Evolutionary conservation across 129 eudicot genomes (phyloP).

Genomic region (Lactuca sativa): DNA sequence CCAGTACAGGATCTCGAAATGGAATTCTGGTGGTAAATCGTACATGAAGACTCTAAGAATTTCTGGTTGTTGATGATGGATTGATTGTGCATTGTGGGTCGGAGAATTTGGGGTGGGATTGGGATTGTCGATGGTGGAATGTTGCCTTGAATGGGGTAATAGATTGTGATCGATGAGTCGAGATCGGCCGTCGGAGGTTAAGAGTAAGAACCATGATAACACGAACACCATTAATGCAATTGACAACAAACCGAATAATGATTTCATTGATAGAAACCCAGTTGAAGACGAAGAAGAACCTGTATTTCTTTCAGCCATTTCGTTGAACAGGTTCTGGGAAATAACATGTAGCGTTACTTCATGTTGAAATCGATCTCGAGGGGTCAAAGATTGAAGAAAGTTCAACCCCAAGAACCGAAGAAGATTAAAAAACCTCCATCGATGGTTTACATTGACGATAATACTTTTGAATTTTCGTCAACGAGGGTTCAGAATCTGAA

Average conservation of each 20-base stretch:
- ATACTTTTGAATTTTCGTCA: not conserved
- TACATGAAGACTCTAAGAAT: slow-evolving; percentile 83
- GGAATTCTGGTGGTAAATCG: slow-evolving; percentile 84
- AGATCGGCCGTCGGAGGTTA: slow-evolving; percentile 46
- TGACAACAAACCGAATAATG: slow-evolving; percentile 52
- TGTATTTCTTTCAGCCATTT: slow-evolving; percentile 49
- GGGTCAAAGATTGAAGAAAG: not conserved
- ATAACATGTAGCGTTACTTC: slow-evolving; percentile 8
- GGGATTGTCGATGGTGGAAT: slow-evolving; percentile 12
- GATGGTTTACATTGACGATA: not conserved
- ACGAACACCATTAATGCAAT: slow-evolving; percentile 50
- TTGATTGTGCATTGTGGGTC: slow-evolving; percentile 7
- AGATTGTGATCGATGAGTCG: slow-evolving; percentile 41
- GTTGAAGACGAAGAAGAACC: slow-evolving; percentile 25
- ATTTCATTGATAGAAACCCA: slow-evolving; percentile 48
- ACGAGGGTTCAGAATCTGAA: slow-evolving; percentile 8
- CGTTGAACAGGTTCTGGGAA: slow-evolving; percentile 17
- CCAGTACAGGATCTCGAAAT: slow-evolving; percentile 72
- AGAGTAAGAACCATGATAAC: slow-evolving; percentile 55
- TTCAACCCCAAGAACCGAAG: not conserved
- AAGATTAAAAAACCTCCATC: slow-evolving; percentile 7
- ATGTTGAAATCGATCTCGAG: not conserved
- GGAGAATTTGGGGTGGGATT: slow-evolving; percentile 19
- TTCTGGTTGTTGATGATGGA: slow-evolving; percentile 23
- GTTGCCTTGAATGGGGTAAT: slow-evolving; percentile 44